Conservation (phyloP, 257 asterid genomes). For the Pogostemon cablin region DNA sequence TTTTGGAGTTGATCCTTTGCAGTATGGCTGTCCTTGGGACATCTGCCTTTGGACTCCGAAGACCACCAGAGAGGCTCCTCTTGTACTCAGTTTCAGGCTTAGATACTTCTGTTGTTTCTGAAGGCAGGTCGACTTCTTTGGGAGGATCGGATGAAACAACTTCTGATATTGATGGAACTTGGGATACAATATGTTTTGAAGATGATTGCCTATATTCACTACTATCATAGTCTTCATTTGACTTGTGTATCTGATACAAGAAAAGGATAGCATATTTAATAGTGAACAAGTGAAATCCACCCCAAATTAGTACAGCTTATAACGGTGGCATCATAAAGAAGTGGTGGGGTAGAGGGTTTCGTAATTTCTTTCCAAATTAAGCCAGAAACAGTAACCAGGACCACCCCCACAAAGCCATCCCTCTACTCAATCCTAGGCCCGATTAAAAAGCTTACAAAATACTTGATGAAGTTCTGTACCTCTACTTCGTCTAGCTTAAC, state of each 20-base stretch:
- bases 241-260: conserved; percentile 56
- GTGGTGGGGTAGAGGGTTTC: background rate
- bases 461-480: conserved; percentile 47
- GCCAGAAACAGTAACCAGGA: conserved; percentile 4
- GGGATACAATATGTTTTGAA: conserved; percentile 30
- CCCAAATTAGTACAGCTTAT: background rate
- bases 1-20: conserved; percentile 82
- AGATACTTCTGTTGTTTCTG: conserved; percentile 38
- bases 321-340: background rate
- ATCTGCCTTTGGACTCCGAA: conserved; percentile 77
- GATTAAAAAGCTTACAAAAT: conserved; percentile 10
- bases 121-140: conserved; percentile 37
- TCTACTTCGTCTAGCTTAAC: conserved; percentile 64
- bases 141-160: conserved; percentile 38
- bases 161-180: conserved; percentile 38
- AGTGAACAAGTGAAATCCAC: background rate
- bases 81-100: conserved; percentile 50
- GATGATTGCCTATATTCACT: conserved; percentile 36
- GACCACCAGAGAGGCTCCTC: conserved; percentile 88
- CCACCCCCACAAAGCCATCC: background rate
- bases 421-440: background rate
- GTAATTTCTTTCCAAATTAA: background rate
- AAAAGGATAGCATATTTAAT: conserved; percentile 5
- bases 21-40: conserved; percentile 66
- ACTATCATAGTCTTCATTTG: conserved; percentile 63